A percentile compares a stretch with the other conserved stretches of the same genome.
phyloP scores from a whole-genome alignment of 495 filamentous ascomycete genomes.

The Penicillium simplicissimum region DNA sequence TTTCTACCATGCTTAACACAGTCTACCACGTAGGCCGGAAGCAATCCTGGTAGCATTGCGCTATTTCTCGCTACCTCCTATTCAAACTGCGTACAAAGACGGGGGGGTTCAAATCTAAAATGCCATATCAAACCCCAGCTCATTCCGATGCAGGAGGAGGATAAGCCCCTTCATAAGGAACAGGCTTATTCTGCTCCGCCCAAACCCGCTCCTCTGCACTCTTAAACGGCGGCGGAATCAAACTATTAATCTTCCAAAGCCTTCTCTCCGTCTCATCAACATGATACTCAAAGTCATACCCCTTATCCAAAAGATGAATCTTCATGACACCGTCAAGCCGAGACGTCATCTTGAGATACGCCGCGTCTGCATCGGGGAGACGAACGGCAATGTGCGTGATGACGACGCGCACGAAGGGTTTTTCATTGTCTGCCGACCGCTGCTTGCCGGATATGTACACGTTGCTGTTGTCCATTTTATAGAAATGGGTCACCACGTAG shows the following conservation, averaged over 20 bases:
- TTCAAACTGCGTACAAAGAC: not conserved
- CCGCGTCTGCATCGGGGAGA: slow-evolving; percentile 13
- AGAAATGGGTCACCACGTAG: slow-evolving; percentile 32
- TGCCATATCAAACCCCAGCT: not conserved
- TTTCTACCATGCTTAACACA: not conserved
- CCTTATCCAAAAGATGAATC: slow-evolving; percentile 24
- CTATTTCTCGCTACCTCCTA: not conserved
- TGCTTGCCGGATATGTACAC: slow-evolving; percentile 20
- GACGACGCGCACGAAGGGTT: slow-evolving; percentile 26
- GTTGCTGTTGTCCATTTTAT: slow-evolving; percentile 7
- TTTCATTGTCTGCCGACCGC: not conserved
- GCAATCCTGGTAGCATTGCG: not conserved
- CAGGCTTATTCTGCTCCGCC: slow-evolving; percentile 17
- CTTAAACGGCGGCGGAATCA: slow-evolving; percentile 25
- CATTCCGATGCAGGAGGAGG: not conserved
- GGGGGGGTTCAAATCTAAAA: too few species aligned
- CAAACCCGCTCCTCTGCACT: slow-evolving; percentile 27
- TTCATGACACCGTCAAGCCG: slow-evolving; percentile 24
- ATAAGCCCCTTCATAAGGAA: slow-evolving; percentile 40
- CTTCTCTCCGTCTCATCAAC: slow-evolving; percentile 27
- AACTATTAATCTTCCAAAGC: slow-evolving; percentile 33
- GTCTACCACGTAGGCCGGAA: not conserved
- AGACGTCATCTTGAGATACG: slow-evolving; percentile 9
- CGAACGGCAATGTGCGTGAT: slow-evolving; percentile 27
- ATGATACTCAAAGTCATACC: slow-evolving; percentile 31